Percentiles rank a stretch among this genome's conserved stretches.
phyloP scores from a whole-genome alignment of 2,329 filamentous ascomycete species.

The Talaromyces rugulosus region DNA sequence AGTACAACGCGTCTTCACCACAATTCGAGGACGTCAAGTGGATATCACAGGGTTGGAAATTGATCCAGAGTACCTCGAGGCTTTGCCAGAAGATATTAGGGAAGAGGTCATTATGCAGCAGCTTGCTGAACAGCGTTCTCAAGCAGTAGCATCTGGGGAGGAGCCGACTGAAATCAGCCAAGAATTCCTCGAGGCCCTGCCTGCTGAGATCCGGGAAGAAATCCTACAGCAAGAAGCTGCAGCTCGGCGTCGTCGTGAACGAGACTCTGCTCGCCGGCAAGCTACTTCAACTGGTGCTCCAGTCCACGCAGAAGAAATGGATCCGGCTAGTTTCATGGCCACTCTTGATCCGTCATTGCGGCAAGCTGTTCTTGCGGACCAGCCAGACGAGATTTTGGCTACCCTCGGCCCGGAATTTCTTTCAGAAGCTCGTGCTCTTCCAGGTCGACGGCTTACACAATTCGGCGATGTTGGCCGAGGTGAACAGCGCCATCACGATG shows the following conservation, averaged over 20 bases:
- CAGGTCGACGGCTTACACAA: conserved; percentile 54
- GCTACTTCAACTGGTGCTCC: conserved; percentile 47
- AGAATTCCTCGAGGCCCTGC: conserved; percentile 89
- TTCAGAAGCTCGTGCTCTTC: conserved; percentile 74
- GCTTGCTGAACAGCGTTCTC: conserved; percentile 73
- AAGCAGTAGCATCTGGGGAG: conserved; percentile 67
- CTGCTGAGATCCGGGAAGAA: conserved; percentile 83
- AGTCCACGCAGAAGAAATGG: conserved; percentile 73
- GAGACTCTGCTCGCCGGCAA: conserved; percentile 72
- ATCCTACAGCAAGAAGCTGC: conserved; percentile 85
- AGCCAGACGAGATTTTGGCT: conserved; percentile 81
- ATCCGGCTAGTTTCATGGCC: conserved; percentile 85
- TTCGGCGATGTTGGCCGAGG: conserved; percentile 42
- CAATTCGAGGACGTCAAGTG: conserved; percentile 77
- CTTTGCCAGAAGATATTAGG: conserved; percentile 93
- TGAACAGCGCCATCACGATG: conserved; percentile 33
- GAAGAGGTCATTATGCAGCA: conserved; percentile 95
- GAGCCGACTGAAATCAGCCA: conserved; percentile 68
- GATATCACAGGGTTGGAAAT: conserved; percentile 95
- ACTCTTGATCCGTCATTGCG: conserved; percentile 81
- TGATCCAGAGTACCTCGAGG: conserved; percentile 88
- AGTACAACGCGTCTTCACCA: conserved; percentile 66
- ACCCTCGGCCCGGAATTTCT: conserved; percentile 81
- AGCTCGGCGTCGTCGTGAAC: conserved; percentile 82
- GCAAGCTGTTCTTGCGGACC: conserved; percentile 83